Evolutionary conservation across 2,329 filamentous ascomycete species (phyloP).

Genomic region (Diaporthe citrichinensis): DNA sequence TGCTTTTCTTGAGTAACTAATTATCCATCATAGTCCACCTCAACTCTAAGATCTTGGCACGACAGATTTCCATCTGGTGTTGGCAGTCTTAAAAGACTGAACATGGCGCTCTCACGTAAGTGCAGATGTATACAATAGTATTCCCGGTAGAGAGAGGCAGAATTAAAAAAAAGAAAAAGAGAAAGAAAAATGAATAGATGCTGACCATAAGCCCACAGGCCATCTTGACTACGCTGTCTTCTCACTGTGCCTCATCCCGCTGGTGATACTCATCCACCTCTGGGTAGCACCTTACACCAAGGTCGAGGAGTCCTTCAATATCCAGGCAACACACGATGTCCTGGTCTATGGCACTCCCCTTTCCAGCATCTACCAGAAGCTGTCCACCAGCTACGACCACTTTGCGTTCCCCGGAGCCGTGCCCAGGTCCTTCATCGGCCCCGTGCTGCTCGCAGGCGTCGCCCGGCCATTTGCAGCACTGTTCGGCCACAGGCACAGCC

Average conservation of each 20-base stretch:
- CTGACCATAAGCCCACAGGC: conserved; percentile 37
- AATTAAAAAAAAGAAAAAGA: neutral
- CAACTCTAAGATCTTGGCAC: neutral
- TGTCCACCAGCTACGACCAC: conserved; percentile 85
- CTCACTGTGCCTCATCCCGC: conserved; percentile 69
- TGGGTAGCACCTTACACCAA: conserved; percentile 89
- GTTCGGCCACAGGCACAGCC: conserved; percentile 68
- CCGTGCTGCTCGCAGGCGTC: conserved; percentile 81
- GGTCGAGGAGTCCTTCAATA: conserved; percentile 98
- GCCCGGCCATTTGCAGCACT: conserved; percentile 75
- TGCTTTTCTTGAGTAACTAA: neutral
- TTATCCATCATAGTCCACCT: neutral
- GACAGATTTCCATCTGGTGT: neutral
- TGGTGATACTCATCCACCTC: conserved; percentile 78
- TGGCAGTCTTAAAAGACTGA: neutral
- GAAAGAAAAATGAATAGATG: neutral
- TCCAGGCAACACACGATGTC: conserved; percentile 94
- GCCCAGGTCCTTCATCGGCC: conserved; percentile 89
- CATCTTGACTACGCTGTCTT: conserved; percentile 61
- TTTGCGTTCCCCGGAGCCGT: conserved; percentile 91
- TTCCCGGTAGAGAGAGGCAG: neutral
- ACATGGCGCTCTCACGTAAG: conserved; percentile 17
- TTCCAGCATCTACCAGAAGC: conserved; percentile 63
- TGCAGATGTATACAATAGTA: conserved; percentile 5
- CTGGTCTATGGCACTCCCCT: conserved; percentile 83